A percentile compares a stretch with the other conserved stretches of the same genome.
phyloP scores from a whole-genome alignment of 2,329 filamentous ascomycete species.

The Aspergillus felis region DNA sequence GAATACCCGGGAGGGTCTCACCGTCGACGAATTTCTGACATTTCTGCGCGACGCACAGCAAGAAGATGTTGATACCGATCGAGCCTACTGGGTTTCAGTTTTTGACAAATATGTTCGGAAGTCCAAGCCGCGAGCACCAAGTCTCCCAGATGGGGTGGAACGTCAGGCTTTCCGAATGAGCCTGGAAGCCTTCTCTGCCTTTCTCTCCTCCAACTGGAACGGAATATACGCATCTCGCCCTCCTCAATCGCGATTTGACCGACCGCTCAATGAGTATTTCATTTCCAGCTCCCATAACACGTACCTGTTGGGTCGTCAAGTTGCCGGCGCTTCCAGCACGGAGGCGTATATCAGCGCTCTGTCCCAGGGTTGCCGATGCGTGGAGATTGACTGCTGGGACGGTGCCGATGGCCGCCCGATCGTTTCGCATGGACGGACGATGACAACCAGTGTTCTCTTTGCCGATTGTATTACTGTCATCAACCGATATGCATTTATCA shows the following conservation, averaged over 20 bases:
- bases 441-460: conserved; percentile 86
- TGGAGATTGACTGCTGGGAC: conserved; percentile 98
- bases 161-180: conserved; percentile 61
- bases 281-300: conserved; percentile 99
- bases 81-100: conserved; percentile 63
- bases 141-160: conserved; percentile 39
- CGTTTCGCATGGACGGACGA: conserved; percentile 84
- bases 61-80: conserved; percentile 68
- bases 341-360: conserved; percentile 92
- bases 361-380: conserved; percentile 83
- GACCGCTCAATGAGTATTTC: conserved; percentile 93
- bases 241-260: conserved; percentile 64
- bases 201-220: conserved; percentile 71
- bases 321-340: conserved; percentile 84
- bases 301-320: conserved; percentile 86
- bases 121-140: conserved; percentile 48
- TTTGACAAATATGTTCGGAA: conserved; percentile 68
- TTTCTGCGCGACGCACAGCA: conserved; percentile 73
- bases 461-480: conserved; percentile 88
- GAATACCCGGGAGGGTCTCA: conserved; percentile 62
- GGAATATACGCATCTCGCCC: conserved; percentile 60
- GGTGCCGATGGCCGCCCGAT: conserved; percentile 80
- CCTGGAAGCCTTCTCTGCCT: conserved; percentile 72
- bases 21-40: conserved; percentile 65
- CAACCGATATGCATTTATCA: conserved; percentile 87